Evolutionary conservation across 2,329 filamentous ascomycete species (phyloP), one percentile per base, ranked within the genome.

Genomic region (Nannizziopsis arthrosporioides): DNA sequence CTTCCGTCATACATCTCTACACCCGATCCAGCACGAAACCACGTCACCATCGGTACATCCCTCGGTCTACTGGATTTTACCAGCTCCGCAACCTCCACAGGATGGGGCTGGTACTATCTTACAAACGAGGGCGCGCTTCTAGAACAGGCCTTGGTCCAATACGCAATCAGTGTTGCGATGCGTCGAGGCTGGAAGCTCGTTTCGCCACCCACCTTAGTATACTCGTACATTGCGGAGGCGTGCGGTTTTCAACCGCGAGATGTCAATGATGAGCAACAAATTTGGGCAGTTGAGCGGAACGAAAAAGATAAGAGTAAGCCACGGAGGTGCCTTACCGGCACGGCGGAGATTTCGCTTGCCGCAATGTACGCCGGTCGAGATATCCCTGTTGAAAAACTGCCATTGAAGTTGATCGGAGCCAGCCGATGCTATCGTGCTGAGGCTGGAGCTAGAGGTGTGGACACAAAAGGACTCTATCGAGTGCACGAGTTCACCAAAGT

Each of bases 401-500:
- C 92, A 0, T 57, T 86, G 35, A 90, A 87, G 63, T 73, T 82
- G 14, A 86, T 93, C 2, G 92, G 85, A 12, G 80, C 85, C 1
- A 94, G 86, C 49, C 77, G 92, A n/a, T 94, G 89, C 72, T 98
- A 93, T 68, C 84, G 92, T 45, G 92, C 92, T 39, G 92, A 98
- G 69, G 92, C 92, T 0, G 92, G 92, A 30, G 85, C 88, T 0
- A 76, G 90, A 35, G 92, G 92, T 27, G 81, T 84, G 18, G 86
- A 92, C 57, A 94, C 89, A 1, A 95, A 94, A 68, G 92, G 92
- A 4, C 71, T 98, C 1, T 98, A 96, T 68, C 83, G 92, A 22
- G 92, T 98, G 2, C 92, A 98, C 67, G 92, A 98, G 67, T 98
- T 98, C 68, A 94, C 88, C 22, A 98, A 98, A 65, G 90, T 98